Evolutionary conservation across 345 rosid genomes (phyloP).

Genomic region (Cardamine occulta): DNA sequence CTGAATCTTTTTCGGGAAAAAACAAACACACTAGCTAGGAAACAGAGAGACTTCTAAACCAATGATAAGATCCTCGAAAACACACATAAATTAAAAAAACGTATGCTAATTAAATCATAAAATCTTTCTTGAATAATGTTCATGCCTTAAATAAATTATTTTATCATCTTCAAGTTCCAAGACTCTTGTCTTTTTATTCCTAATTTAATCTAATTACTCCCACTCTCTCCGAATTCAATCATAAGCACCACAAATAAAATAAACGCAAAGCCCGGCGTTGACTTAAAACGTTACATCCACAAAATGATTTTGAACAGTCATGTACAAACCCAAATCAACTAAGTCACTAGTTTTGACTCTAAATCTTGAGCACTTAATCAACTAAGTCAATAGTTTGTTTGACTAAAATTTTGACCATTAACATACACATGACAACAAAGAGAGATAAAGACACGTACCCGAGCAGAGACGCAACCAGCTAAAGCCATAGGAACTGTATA

Average conservation of each 20-base stretch:
- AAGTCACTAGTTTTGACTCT: neutral
- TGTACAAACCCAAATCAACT: neutral
- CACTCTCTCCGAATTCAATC: neutral
- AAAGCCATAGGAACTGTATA: conserved; percentile 98
- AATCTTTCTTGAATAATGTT: conserved; percentile 25
- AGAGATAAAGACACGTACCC: conserved; percentile 54
- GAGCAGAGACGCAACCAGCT: conserved; percentile 97
- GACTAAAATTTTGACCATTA: neutral
- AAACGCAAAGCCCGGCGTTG: neutral
- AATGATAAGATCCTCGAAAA: neutral
- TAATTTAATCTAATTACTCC: conserved; percentile 19
- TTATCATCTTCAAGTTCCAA: neutral
- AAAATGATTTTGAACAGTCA: neutral
- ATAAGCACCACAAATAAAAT: neutral
- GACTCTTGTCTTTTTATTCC: neutral
- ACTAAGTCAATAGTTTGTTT: conserved; percentile 9
- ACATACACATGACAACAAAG: neutral
- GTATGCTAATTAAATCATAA: neutral
- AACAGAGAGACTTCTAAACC: neutral
- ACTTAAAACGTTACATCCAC: conserved; percentile 14
- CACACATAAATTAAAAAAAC: neutral
- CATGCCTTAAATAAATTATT: neutral
- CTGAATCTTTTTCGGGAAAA: neutral
- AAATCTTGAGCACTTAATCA: neutral
- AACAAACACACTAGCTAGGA: neutral